phyloP scores from a whole-genome alignment of 441 rosid species.

The Rhodomyrtus psidioides region DNA sequence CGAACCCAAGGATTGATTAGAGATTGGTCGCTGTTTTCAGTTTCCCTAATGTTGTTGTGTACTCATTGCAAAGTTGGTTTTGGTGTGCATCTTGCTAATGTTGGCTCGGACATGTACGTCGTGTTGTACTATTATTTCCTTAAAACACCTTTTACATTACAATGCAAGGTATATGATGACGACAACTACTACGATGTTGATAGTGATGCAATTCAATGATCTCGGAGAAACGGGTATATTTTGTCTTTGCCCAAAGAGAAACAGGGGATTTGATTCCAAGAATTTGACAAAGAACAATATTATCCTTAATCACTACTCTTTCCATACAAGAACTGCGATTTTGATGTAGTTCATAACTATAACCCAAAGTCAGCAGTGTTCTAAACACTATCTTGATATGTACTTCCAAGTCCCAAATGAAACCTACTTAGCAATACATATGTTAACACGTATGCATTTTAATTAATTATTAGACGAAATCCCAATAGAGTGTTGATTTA shows the following conservation, averaged over 20 bases:
- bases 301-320: too few relatives aligned
- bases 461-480: not conserved
- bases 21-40: accelerated
- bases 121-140: not conserved
- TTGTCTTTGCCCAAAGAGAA: not conserved
- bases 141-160: not conserved
- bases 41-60: not conserved
- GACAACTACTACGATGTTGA: too few relatives aligned
- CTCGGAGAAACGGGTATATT: too few relatives aligned
- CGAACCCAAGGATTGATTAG: not conserved
- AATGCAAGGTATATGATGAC: too few relatives aligned
- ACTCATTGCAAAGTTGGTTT: not conserved
- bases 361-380: not conserved
- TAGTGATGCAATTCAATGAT: too few relatives aligned
- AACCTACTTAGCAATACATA: not conserved
- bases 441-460: not conserved
- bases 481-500: not conserved
- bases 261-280: too few relatives aligned
- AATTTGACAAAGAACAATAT: too few relatives aligned
- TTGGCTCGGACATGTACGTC: not conserved
- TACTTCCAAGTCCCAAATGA: not conserved
- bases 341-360: not conserved
- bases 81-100: not conserved
- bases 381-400: not conserved
- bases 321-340: not conserved